Base-by-base conservation (phyloP, 805 yeast species). In the Saturnispora bothae region DNA sequence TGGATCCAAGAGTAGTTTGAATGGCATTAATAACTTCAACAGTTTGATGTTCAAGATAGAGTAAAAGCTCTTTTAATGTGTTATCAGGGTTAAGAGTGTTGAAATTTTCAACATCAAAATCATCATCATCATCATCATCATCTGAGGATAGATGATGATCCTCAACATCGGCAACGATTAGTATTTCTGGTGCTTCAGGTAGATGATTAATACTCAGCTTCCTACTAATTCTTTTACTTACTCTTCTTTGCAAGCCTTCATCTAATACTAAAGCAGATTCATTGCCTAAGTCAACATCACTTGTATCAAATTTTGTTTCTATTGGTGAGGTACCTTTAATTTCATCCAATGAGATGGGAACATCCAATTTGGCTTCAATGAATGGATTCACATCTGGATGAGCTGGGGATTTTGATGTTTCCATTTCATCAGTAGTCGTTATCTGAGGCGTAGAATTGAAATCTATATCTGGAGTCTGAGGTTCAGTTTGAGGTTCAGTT, bases 1-100 rank as follows among this genome's bases (percentile, higher is more conserved):
- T 83, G 0, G 89, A 76, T 3, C 77, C 73, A 42, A 89, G 66
- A 44, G 89, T 67, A 15, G 82, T 73, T 54, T 88, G 96, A 48
- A 88, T 88, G 0, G 95, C 83, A 12, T 86, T 73, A 34, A 89
- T 88, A 2, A 89, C 96, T 50, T 82, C 82, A 14, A 83, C 88
- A 0, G 96, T 88, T 61, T 88, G 95, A 58, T 85, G 95, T 56
- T 89, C 97, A 50, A 89, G 67, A 55, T 86, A 89, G 21, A 78
- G 66, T 50, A 88, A 71, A 42, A 89, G 74, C 51, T 85, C 94
- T 6, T 84, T 76, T 45, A 88, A 68, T 1, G 95, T 82, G 54
- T 84, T 83, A 52, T 88, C 96, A 1, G 94, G 94, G 50, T 84
- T 83, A 41, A 78, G 79, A 38, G 83, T 78, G 59, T 83, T 85